phyloP scores from a whole-genome alignment of 352 stramenopile genomes.

The Globisporangium okanoganense region DNA sequence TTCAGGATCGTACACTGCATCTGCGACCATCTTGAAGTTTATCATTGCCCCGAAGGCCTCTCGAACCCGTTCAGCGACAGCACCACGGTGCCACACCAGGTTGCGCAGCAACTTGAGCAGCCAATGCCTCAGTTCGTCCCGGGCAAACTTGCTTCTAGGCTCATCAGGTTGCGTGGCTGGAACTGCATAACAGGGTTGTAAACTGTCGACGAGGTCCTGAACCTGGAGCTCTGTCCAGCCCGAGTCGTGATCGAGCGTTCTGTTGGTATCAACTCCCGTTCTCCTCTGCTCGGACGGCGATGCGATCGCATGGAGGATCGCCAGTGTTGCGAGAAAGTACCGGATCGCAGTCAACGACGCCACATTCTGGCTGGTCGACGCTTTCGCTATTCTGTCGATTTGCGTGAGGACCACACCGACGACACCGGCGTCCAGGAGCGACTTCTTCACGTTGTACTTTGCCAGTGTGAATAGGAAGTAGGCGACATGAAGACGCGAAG shows the following conservation, averaged over 20 bases:
- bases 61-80: constrained; percentile 5
- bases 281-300: constrained; percentile 1
- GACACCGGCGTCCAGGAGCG: constrained; percentile 15
- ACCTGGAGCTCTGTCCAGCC: not conserved
- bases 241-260: not conserved
- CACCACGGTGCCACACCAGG: constrained; percentile 17
- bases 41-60: not conserved
- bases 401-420: constrained; percentile 2
- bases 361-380: not conserved
- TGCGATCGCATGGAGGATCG: constrained; percentile 20
- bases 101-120: constrained; percentile 32
- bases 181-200: not conserved
- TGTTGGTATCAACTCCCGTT: not conserved
- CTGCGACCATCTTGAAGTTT: not conserved
- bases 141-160: not conserved
- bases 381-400: constrained; percentile 2
- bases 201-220: constrained; percentile 1
- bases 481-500: constrained; percentile 12
- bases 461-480: constrained; percentile 30
- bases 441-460: constrained; percentile 30
- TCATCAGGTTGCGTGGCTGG: not conserved
- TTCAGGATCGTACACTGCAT: not conserved
- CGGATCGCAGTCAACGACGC: constrained; percentile 2
- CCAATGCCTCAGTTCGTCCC: constrained; percentile 20
- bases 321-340: constrained; percentile 26